Percentiles rank a stretch among this genome's conserved stretches.
Evolutionary conservation across 495 filamentous ascomycete genomes (phyloP).

Genomic region (Aspergillus panamensis): DNA sequence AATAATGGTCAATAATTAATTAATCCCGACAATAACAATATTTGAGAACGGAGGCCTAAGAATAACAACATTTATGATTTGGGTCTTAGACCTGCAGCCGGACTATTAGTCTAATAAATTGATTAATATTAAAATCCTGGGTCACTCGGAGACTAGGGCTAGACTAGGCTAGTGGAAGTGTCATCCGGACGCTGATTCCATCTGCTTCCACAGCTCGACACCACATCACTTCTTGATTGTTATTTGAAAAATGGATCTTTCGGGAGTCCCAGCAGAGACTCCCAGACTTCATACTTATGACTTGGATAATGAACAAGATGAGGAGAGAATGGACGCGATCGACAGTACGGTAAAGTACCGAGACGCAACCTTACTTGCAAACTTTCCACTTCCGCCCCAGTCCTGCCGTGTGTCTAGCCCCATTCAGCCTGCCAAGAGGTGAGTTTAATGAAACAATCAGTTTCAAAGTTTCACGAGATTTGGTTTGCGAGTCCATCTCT

Average conservation of each 20-base stretch:
- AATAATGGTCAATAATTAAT: neutral
- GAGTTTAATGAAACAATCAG: constrained; percentile 23
- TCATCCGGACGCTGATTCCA: neutral
- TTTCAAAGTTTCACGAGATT: constrained; percentile 8
- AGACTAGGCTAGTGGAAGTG: neutral
- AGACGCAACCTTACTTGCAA: constrained; percentile 3
- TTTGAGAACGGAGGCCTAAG: constrained; percentile 16
- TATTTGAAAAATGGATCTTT: too few species aligned
- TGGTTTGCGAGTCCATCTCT: too few species aligned
- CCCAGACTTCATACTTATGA: too few species aligned
- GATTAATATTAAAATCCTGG: neutral
- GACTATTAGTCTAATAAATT: constrained; percentile 5
- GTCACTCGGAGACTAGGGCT: neutral
- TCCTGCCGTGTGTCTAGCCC: constrained; percentile 5
- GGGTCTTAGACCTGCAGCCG: constrained; percentile 26
- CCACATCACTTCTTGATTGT: too few species aligned
- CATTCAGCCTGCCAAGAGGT: constrained; percentile 15
- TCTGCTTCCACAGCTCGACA: neutral
- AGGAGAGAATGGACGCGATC: neutral
- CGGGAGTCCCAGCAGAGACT: too few species aligned
- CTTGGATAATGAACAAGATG: neutral
- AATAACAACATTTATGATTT: constrained; percentile 20
- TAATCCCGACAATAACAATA: constrained; percentile 12
- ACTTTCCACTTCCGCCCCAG: neutral
- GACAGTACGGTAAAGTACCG: neutral